These are phyloP conservation scores for Tubosaeta sp. DNA, from an alignment of 768 basidiomycete genomes.

Conservation along the genomic window DNA sequence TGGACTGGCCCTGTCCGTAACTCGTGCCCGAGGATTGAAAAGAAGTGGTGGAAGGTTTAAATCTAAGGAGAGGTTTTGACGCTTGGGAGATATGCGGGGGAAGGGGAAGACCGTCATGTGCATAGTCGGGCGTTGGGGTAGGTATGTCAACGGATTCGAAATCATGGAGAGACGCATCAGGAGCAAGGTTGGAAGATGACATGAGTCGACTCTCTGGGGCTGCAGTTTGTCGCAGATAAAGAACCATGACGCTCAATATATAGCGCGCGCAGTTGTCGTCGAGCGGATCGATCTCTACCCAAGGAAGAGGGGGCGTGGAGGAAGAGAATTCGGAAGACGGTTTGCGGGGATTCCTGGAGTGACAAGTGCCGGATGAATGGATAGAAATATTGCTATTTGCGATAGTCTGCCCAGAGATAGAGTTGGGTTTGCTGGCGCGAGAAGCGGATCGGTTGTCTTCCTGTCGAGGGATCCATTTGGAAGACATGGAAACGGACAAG, in stretches of 20 bases:
- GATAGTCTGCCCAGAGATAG: slow-evolving; percentile 29
- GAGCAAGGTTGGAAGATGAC: slow-evolving; percentile 57
- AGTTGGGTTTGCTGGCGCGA: slow-evolving; percentile 37
- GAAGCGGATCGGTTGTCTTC: slow-evolving; percentile 42
- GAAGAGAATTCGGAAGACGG: slow-evolving; percentile 39
- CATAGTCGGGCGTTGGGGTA: slow-evolving; percentile 17
- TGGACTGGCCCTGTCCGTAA: slow-evolving; percentile 21
- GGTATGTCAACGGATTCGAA: slow-evolving; percentile 56
- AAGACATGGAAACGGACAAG: slow-evolving; percentile 69
- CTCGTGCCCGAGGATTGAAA: slow-evolving; percentile 37
- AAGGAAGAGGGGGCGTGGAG: slow-evolving; percentile 36
- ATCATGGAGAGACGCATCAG: slow-evolving; percentile 65
- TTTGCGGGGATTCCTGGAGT: slow-evolving; percentile 30
- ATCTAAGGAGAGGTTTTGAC: slow-evolving; percentile 27
- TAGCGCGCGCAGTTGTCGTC: slow-evolving; percentile 82
- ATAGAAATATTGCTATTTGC: slow-evolving; percentile 33
- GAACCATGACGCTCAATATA: slow-evolving; percentile 74
- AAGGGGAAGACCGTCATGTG: slow-evolving; percentile 23
- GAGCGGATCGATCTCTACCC: slow-evolving; percentile 65
- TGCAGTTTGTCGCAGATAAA: slow-evolving; percentile 74
- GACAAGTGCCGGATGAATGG: slow-evolving; percentile 25
- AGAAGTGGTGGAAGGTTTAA: slow-evolving; percentile 39
- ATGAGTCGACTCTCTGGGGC: slow-evolving; percentile 51
- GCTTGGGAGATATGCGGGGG: slow-evolving; percentile 41
- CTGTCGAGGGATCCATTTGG: slow-evolving; percentile 58